phyloP scores from a whole-genome alignment of 2,329 filamentous ascomycete species.

The Cytospora schulzeri region DNA sequence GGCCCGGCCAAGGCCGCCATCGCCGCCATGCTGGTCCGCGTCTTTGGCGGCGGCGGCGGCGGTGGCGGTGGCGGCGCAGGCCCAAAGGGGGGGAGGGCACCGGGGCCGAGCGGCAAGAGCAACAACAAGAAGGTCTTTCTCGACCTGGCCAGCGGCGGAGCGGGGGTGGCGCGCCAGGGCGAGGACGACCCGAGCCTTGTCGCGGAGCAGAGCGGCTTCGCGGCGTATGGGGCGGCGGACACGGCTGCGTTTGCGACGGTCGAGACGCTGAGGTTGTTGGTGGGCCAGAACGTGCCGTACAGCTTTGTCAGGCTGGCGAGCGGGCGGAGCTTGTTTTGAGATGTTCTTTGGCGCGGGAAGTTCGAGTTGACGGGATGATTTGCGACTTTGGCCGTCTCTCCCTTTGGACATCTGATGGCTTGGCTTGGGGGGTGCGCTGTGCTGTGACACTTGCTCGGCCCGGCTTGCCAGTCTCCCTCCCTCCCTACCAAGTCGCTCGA shows the following conservation, averaged over 20 bases:
- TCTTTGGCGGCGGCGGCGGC: conserved; percentile 68
- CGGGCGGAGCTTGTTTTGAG: conserved; percentile 52
- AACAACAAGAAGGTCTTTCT: conserved; percentile 79
- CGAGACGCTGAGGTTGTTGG: conserved; percentile 74
- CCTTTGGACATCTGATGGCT: neutral
- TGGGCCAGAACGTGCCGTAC: conserved; percentile 85
- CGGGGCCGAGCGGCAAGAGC: conserved; percentile 33
- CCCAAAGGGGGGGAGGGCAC: too few species aligned
- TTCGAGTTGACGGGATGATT: too few species aligned
- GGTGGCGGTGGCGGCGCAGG: too few species aligned
- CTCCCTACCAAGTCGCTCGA: too few species aligned
- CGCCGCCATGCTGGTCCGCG: conserved; percentile 75
- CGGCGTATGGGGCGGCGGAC: conserved; percentile 76
- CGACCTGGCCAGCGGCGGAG: conserved; percentile 69
- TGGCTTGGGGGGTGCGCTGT: neutral
- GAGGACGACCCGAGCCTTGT: conserved; percentile 68
- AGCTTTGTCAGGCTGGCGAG: conserved; percentile 80
- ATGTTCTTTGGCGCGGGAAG: neutral
- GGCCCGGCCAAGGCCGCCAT: conserved; percentile 77
- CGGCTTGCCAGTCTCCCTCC: too few species aligned
- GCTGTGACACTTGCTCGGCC: neutral
- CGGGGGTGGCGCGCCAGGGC: conserved; percentile 60
- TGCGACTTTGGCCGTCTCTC: neutral
- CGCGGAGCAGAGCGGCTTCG: conserved; percentile 75
- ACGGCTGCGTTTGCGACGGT: conserved; percentile 84